Evolutionary conservation across 1,284 basidiomycete genomes (phyloP).

Genomic region (Coniferiporia sulphurascens): DNA sequence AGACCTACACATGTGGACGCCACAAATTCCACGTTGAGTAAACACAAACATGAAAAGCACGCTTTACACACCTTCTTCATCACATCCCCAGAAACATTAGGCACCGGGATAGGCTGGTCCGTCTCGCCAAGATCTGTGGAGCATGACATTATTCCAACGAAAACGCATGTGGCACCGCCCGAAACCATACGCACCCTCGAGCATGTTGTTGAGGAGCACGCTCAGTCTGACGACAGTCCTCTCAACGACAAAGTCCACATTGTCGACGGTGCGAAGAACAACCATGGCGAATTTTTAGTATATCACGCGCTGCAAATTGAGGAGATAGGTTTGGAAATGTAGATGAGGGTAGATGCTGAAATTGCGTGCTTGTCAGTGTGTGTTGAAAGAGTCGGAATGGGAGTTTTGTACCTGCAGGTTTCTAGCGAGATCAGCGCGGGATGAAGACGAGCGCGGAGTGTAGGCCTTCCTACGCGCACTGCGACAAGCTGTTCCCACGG

Average conservation of each 20-base stretch:
- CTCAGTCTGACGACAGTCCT: conserved; percentile 93
- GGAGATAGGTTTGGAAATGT: too few relatives aligned
- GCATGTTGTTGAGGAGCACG: conserved; percentile 99
- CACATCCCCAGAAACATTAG: conserved; percentile 92
- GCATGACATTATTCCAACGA: conserved; percentile 15
- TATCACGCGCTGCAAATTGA: too few relatives aligned
- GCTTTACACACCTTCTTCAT: conserved; percentile 77
- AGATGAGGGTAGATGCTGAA: too few relatives aligned
- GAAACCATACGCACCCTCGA: conserved; percentile 71
- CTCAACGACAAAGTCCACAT: conserved; percentile 92
- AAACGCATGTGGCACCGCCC: conserved; percentile 11
- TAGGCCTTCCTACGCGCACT: too few relatives aligned
- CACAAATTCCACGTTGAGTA: background rate
- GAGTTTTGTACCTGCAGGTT: too few relatives aligned
- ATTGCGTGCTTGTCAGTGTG: too few relatives aligned
- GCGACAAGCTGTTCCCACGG: too few relatives aligned
- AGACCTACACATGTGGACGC: conserved; percentile 53
- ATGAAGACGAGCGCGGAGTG: too few relatives aligned
- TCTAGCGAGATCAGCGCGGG: too few relatives aligned
- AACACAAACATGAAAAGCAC: background rate
- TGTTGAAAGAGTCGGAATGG: too few relatives aligned
- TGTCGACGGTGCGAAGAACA: conserved; percentile 87
- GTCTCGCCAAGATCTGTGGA: conserved; percentile 83
- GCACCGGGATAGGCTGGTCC: conserved; percentile 88
- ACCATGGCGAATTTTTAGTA: conserved; percentile 47